These are phyloP conservation scores for Roridomyces roridus DNA, from an alignment of 768 basidiomycete genomes.

Conservation along the genomic window DNA sequence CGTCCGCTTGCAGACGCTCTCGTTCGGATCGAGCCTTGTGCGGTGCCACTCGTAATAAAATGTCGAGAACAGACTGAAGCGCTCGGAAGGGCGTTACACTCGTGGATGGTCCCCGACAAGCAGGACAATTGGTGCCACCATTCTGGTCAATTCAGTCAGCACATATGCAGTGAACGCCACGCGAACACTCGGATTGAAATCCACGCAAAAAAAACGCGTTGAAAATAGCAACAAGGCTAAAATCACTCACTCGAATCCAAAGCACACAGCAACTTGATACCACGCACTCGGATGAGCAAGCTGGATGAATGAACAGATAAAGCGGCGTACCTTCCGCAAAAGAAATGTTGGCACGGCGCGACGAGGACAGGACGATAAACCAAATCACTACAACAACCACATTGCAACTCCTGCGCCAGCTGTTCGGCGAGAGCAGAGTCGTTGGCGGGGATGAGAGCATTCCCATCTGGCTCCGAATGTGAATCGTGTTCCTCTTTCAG, in stretches of 20 bases:
- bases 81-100: slow-evolving; percentile 75
- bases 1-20: slow-evolving; percentile 84
- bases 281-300: background rate
- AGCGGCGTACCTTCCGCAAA: slow-evolving; percentile 78
- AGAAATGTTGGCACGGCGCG: slow-evolving; percentile 88
- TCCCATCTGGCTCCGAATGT: slow-evolving; percentile 25
- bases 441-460: slow-evolving; percentile 6
- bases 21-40: slow-evolving; percentile 68
- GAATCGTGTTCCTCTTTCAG: slow-evolving; percentile 54
- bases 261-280: slow-evolving; percentile 72
- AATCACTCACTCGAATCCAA: slow-evolving; percentile 79
- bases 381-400: slow-evolving; percentile 84
- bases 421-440: slow-evolving; percentile 56
- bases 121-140: slow-evolving; percentile 84
- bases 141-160: slow-evolving; percentile 56
- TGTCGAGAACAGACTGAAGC: slow-evolving; percentile 74
- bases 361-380: slow-evolving; percentile 85
- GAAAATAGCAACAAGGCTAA: slow-evolving; percentile 1
- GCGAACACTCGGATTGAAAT: background rate
- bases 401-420: slow-evolving; percentile 77
- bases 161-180: background rate
- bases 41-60: slow-evolving; percentile 74
- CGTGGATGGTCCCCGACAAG: slow-evolving; percentile 75
- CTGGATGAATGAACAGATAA: background rate
- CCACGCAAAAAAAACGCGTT: slow-evolving; percentile 16